phyloP scores from a whole-genome alignment of 176 grass and related monocot genomes.

The Themeda triandra region DNA sequence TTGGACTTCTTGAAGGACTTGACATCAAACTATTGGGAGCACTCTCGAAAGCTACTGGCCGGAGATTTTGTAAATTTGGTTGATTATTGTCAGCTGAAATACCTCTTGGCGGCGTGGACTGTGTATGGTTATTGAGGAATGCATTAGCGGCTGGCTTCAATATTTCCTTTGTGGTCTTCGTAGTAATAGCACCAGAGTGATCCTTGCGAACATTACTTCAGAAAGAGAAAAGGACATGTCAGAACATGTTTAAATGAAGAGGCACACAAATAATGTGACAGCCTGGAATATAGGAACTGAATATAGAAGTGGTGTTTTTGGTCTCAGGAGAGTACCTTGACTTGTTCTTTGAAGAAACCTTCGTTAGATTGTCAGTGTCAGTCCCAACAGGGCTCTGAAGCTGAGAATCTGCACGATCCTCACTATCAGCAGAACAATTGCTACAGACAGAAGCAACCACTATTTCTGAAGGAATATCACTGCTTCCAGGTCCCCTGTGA shows the following conservation, averaged over 20 bases:
- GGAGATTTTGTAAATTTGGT: constrained; percentile 55
- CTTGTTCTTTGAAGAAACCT: constrained; percentile 47
- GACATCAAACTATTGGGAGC: constrained; percentile 97
- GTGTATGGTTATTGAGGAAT: constrained; percentile 46
- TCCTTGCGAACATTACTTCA: constrained; percentile 71
- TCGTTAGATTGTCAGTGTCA: constrained; percentile 57
- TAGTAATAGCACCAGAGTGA: constrained; percentile 34
- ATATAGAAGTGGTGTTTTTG: background rate
- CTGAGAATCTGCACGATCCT: constrained; percentile 76
- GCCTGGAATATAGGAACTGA: background rate
- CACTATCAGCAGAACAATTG: constrained; percentile 88
- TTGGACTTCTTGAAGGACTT: constrained; percentile 88
- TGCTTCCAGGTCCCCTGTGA: constrained; percentile 49
- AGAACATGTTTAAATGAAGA: constrained; percentile 24
- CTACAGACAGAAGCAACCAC: constrained; percentile 71
- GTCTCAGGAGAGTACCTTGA: constrained; percentile 51
- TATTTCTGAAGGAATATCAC: constrained; percentile 62
- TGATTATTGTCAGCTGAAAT: constrained; percentile 51
- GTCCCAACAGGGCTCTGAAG: constrained; percentile 79
- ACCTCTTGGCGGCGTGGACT: constrained; percentile 58
- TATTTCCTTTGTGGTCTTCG: constrained; percentile 50
- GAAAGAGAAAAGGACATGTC: constrained; percentile 48
- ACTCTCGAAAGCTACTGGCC: constrained; percentile 62
- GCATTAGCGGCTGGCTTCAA: constrained; percentile 48
- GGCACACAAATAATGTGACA: background rate